Percentiles rank a stretch among this genome's conserved stretches.
Conservation (phyloP, 2,329 filamentous ascomycete species). For the Paraphoma chrysanthemicola region DNA sequence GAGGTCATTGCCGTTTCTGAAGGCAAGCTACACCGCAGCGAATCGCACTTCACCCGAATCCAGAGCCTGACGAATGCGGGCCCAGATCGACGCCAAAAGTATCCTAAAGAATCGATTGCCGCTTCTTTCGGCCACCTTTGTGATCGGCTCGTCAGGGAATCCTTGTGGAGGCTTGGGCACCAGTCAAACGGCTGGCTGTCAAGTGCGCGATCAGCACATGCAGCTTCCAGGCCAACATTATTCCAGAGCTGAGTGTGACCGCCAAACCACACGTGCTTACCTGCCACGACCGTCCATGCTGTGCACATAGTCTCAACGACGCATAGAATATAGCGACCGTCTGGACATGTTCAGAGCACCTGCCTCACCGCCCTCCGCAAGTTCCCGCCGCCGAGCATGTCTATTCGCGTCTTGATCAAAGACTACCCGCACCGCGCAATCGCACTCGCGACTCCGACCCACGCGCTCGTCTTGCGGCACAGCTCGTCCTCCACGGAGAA, state of each 20-base stretch:
- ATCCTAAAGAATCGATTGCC: not conserved
- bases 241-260: slow-evolving; percentile 21
- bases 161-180: slow-evolving; percentile 23
- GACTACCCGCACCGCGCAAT: slow-evolving; percentile 88
- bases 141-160: slow-evolving; percentile 9
- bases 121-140: not conserved
- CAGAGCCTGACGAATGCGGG: not conserved
- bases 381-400: slow-evolving; percentile 38
- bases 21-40: not conserved
- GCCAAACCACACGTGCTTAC: slow-evolving; percentile 33
- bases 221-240: slow-evolving; percentile 16
- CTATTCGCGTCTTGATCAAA: slow-evolving; percentile 80
- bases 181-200: slow-evolving; percentile 18
- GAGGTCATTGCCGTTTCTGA: not conserved
- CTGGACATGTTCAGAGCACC: slow-evolving; percentile 32
- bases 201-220: slow-evolving; percentile 16
- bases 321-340: slow-evolving; percentile 2
- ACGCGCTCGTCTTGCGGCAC: slow-evolving; percentile 85
- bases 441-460: slow-evolving; percentile 78
- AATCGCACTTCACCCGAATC: not conserved
- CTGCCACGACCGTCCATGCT: slow-evolving; percentile 15
- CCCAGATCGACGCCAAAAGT: not conserved
- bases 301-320: slow-evolving; percentile 1
- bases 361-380: slow-evolving; percentile 8
- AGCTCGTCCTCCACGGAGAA: slow-evolving; percentile 69